Base-by-base conservation (phyloP, 2,329 filamentous ascomycete species). In the Fusarium ambrosium region DNA sequence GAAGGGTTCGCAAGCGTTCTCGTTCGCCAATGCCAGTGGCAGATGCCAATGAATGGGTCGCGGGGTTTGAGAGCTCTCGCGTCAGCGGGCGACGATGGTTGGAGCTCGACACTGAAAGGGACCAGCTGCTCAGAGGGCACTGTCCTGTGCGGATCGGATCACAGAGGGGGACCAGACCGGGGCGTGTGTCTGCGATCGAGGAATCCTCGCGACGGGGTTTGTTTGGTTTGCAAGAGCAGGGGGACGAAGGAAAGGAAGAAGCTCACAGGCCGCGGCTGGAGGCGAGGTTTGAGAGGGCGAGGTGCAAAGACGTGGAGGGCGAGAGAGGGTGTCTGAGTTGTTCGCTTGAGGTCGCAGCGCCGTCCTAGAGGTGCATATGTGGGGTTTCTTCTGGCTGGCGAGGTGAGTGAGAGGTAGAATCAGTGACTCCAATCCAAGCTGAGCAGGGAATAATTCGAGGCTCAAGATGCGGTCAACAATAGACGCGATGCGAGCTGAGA, bases 311-410 rank as follows among this genome's bases (percentile, higher is more conserved):
- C 64, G 72, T 68, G 53, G 66, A 64, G 69, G 68, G 55, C 62
- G 60, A 64, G 62, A 73, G 78, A 78, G 76, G 77, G 79, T 80
- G 79, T 80, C 79, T 80, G 79, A 79, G 79, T 76, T 80, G 79
- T 80, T 79, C 77, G 70, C 67, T 73, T 69, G 66, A 78, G 72
- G 77, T 78, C 72, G 74, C 73, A 79, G 72, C 76, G 59, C 68
- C 62, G 70, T 72, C 64, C 56, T 64, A 55, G 68, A 79, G 72
- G 70, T 78, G 77, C 69, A 79, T 78, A 80, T 79, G 77, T 77
- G 83, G 84, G 82, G 83, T 84, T 81, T 79, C 81, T 82, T 82
- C 79, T 79, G 81, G 73, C 75, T 78, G 78, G 76, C 77, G 71
- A 66, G 66, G 45, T 55, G 39, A 61, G 36, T 67, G 64, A 75